Conservation (phyloP, 768 basidiomycete genomes). For the Nidularia pulvinata region DNA sequence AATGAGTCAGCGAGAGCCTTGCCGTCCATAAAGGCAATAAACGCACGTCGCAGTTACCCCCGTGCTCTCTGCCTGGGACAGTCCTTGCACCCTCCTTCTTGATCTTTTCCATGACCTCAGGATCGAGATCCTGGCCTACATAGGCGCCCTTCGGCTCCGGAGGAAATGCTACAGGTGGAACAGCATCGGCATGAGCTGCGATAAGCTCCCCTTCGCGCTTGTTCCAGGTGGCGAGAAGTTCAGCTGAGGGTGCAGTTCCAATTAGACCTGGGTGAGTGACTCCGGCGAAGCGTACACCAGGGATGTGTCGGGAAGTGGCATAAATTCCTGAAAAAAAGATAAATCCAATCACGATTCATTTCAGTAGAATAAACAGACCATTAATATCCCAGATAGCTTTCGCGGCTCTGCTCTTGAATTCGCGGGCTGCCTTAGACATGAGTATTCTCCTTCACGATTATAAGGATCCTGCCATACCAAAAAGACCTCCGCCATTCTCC, state of each 20-base stretch:
- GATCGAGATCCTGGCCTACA: conserved; percentile 63
- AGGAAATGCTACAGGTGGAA: conserved; percentile 67
- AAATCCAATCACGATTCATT: not conserved
- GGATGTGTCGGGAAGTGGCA: conserved; percentile 75
- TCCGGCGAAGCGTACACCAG: conserved; percentile 78
- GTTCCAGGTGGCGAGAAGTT: conserved; percentile 77
- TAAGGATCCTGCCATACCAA: conserved; percentile 36
- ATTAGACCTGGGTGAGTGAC: conserved; percentile 77
- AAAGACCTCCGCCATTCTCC: conserved; percentile 71
- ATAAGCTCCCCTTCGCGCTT: conserved; percentile 68
- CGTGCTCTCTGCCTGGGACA: conserved; percentile 77
- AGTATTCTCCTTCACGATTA: not conserved
- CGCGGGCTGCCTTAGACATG: conserved; percentile 37
- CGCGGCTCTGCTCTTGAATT: conserved; percentile 69
- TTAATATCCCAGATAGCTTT: conserved; percentile 86
- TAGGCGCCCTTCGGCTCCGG: conserved; percentile 62
- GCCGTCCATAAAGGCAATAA: not conserved
- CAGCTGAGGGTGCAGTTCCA: conserved; percentile 75
- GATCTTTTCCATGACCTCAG: conserved; percentile 50
- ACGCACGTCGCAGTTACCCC: conserved; percentile 73
- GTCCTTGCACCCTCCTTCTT: conserved; percentile 70
- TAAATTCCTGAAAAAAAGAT: conserved; percentile 49
- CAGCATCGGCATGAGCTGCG: conserved; percentile 42
- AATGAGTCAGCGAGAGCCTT: not conserved
- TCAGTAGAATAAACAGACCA: conserved; percentile 27